These are phyloP conservation scores for Macrocystidia cucumis DNA, from an alignment of 1,284 basidiomycete genomes.

Conservation along the genomic window DNA sequence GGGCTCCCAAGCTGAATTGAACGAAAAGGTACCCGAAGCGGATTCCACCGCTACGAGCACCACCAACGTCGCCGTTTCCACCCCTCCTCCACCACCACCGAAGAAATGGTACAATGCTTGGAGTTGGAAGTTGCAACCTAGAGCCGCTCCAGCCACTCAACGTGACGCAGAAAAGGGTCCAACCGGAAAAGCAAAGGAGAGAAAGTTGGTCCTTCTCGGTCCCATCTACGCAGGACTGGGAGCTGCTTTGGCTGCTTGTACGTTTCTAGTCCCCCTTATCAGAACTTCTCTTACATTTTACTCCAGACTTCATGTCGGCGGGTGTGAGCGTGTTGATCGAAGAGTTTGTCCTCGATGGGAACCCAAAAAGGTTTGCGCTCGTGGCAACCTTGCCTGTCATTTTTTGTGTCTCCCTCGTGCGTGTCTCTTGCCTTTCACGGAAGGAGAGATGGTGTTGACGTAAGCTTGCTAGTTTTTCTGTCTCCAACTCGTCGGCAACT, in stretches of 20 bases:
- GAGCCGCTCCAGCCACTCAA: constrained; percentile 10
- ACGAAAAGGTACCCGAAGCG: constrained; percentile 16
- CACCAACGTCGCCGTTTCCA: constrained; percentile 9
- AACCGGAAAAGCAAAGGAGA: constrained; percentile 18
- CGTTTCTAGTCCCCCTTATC: constrained; percentile 15
- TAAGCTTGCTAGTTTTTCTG: constrained; percentile 57
- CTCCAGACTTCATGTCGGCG: constrained; percentile 47
- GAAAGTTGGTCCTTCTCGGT: constrained; percentile 50
- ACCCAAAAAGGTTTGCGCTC: constrained; percentile 54
- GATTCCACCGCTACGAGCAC: constrained; percentile 17
- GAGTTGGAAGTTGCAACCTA: constrained; percentile 30
- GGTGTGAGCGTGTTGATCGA: constrained; percentile 52
- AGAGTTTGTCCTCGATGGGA: constrained; percentile 64
- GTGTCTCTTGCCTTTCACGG: constrained; percentile 11
- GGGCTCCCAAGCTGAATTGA: constrained; percentile 16
- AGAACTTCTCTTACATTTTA: neutral
- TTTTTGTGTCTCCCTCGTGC: constrained; percentile 65
- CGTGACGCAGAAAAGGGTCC: constrained; percentile 30
- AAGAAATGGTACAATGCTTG: constrained; percentile 21
- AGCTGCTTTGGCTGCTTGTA: constrained; percentile 54
- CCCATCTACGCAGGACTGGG: constrained; percentile 72
- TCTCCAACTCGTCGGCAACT: constrained; percentile 59
- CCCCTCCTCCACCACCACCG: constrained; percentile 8
- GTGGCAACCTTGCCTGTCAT: constrained; percentile 59
- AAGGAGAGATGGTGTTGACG: too few species aligned